phyloP scores from a whole-genome alignment of 148 eudicot species.

The Rhododendron vialii region DNA sequence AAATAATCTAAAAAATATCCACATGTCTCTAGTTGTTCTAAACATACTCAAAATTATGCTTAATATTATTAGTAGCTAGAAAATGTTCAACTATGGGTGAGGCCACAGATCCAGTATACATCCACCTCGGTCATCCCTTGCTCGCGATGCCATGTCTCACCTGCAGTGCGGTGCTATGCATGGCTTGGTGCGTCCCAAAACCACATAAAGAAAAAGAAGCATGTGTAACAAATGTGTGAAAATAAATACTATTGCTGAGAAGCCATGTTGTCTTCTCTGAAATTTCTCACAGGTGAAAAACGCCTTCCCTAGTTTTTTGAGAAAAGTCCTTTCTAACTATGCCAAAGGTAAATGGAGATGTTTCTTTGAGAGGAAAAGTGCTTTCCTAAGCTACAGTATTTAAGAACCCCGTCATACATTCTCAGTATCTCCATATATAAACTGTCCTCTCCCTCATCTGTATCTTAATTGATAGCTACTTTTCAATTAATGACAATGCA shows the following conservation, averaged over 20 bases:
- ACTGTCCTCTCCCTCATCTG: constrained; percentile 12
- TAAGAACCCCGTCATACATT: constrained; percentile 17
- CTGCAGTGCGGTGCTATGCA: too few relatives aligned
- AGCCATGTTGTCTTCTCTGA: background rate
- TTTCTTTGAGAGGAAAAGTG: background rate
- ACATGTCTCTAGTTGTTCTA: background rate
- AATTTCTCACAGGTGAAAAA: background rate
- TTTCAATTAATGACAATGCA: constrained; percentile 20
- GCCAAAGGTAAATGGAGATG: background rate
- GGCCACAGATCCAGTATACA: too few relatives aligned
- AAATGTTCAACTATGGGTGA: too few relatives aligned
- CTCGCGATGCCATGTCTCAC: too few relatives aligned
- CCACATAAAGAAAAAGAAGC: too few relatives aligned
- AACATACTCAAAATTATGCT: too few relatives aligned
- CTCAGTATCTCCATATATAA: background rate
- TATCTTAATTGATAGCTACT: constrained; percentile 18
- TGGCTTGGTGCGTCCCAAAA: too few relatives aligned
- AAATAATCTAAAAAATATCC: background rate
- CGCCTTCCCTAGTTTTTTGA: background rate
- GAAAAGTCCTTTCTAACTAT: background rate
- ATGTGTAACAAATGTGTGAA: background rate
- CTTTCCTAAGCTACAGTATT: constrained; percentile 2
- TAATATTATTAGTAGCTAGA: too few relatives aligned
- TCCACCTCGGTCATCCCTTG: too few relatives aligned
- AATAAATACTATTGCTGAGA: background rate